phyloP scores from a whole-genome alignment of 1,284 basidiomycete species.

The Microbotryomycetes sp. region DNA sequence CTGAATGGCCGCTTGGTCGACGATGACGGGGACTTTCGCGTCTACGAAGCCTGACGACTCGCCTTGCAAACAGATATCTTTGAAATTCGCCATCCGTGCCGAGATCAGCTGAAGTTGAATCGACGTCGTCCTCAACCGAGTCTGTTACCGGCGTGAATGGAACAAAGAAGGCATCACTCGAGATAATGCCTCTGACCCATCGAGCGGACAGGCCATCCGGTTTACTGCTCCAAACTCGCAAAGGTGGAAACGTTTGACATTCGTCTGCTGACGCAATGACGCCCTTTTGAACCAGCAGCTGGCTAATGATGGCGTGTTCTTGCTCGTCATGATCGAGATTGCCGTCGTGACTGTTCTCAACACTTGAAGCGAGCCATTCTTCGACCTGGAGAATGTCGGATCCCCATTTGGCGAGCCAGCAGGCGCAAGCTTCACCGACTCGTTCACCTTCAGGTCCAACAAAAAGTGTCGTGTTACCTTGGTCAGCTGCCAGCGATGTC shows the following conservation, averaged over 20 bases:
- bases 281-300: not conserved
- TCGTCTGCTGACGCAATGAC: not conserved
- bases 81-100: constrained; percentile 57
- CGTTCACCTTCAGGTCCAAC: constrained; percentile 71
- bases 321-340: constrained; percentile 7
- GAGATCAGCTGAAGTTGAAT: not conserved
- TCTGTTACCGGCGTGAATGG: constrained; percentile 34
- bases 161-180: constrained; percentile 74
- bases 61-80: constrained; percentile 68
- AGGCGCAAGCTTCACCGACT: constrained; percentile 80
- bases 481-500: too few relatives aligned
- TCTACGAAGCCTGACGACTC: constrained; percentile 66
- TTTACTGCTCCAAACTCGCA: constrained; percentile 50
- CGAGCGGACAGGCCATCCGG: constrained; percentile 60
- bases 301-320: not conserved
- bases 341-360: constrained; percentile 13
- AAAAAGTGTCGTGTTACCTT: not conserved
- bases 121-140: too few relatives aligned
- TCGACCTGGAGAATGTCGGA: constrained; percentile 67
- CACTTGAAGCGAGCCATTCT: constrained; percentile 43
- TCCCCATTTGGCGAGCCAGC: constrained; percentile 84
- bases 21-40: constrained; percentile 39
- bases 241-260: constrained; percentile 40
- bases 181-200: constrained; percentile 69
- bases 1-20: not conserved